Evolutionary conservation across 495 filamentous ascomycete species (phyloP).

Genomic region (Podospora sp.): DNA sequence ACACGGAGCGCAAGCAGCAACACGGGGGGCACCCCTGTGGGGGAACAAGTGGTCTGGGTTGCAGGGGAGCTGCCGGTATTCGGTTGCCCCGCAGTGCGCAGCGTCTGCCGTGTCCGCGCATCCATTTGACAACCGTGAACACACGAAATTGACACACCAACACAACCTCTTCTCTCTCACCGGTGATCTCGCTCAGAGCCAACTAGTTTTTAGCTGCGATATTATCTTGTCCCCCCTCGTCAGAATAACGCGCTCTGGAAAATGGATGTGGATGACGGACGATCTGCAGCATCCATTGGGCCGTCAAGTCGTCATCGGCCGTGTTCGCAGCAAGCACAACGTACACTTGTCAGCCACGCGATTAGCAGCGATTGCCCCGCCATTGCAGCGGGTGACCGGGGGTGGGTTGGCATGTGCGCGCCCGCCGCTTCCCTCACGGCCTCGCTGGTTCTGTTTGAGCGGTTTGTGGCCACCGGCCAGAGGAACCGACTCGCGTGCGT

Average conservation of each 20-base stretch:
- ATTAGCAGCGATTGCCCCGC: background rate
- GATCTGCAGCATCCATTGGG: background rate
- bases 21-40: constrained; percentile 19
- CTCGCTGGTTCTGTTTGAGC: constrained; percentile 5
- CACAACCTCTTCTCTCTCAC: background rate
- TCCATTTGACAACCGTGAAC: background rate
- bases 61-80: constrained; percentile 17
- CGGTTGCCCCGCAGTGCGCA: constrained; percentile 4
- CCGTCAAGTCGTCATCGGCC: constrained; percentile 1
- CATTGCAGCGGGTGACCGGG: background rate
- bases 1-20: background rate
- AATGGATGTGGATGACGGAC: background rate
- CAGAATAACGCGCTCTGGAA: background rate
- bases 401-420: background rate
- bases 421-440: constrained; percentile 5
- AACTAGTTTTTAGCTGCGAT: constrained; percentile 2
- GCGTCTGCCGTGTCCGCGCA: constrained; percentile 2
- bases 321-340: background rate
- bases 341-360: background rate
- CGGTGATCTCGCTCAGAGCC: background rate
- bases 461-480: constrained; percentile 8
- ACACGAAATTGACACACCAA: background rate
- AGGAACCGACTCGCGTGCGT: constrained; percentile 18
- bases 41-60: constrained; percentile 2
- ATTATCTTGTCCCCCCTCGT: background rate